A percentile compares a stretch with the other conserved stretches of the same genome.
Evolutionary conservation across 345 rosid species (phyloP).

Genomic region (Arabidopsis arenosa): DNA sequence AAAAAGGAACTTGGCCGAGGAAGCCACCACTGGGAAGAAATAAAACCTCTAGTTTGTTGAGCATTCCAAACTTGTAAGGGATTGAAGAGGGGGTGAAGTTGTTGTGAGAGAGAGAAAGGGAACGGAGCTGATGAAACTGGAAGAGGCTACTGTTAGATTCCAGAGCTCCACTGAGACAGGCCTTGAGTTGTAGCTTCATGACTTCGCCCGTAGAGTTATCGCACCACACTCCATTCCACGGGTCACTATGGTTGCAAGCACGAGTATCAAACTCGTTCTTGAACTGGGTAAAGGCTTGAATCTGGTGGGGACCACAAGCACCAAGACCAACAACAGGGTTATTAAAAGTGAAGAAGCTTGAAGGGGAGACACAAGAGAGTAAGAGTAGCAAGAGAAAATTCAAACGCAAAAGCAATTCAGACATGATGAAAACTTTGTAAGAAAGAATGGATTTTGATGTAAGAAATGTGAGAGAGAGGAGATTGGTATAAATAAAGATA

Average conservation of each 20-base stretch:
- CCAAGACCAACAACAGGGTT: not conserved
- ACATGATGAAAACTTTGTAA: not conserved
- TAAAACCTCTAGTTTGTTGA: not conserved
- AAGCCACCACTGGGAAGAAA: not conserved
- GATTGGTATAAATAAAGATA: not conserved
- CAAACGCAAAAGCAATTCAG: not conserved
- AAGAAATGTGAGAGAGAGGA: not conserved
- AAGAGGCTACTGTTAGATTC: not conserved
- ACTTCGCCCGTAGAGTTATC: not conserved
- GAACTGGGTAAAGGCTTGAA: conserved; percentile 7
- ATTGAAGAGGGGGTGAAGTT: not conserved
- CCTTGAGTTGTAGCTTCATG: not conserved
- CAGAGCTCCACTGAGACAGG: not conserved
- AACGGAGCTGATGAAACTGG: not conserved
- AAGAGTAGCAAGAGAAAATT: not conserved
- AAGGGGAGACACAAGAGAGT: conserved; percentile 2
- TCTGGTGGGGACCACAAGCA: conserved; percentile 6
- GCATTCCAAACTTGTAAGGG: not conserved
- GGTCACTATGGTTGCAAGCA: not conserved
- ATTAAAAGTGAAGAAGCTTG: not conserved
- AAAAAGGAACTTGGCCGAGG: not conserved
- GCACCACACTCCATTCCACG: not conserved
- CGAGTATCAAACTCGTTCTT: conserved; percentile 23
- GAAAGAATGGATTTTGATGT: not conserved
- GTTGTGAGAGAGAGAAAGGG: not conserved